phyloP scores from a whole-genome alignment of 2,329 filamentous ascomycete species.

The Blastomyces parvus region DNA sequence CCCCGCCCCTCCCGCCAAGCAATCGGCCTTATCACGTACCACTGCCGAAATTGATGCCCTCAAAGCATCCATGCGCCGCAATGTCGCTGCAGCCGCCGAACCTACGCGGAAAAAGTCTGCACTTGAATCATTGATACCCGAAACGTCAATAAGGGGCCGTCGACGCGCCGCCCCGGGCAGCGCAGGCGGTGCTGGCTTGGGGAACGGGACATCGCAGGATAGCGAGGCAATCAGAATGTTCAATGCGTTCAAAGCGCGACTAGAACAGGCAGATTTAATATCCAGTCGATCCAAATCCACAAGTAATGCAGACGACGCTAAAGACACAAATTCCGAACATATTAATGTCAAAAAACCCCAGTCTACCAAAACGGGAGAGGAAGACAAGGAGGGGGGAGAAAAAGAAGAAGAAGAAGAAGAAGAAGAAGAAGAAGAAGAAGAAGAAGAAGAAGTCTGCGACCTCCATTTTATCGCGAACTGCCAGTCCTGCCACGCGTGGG shows the following conservation, averaged over 20 bases:
- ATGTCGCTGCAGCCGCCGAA: slow-evolving; percentile 22
- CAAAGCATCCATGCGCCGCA: slow-evolving; percentile 41
- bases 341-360: not conserved
- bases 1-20: slow-evolving; percentile 21
- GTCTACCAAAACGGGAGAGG: not conserved
- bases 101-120: slow-evolving; percentile 37
- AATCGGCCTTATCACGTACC: slow-evolving; percentile 32
- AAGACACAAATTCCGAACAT: not conserved
- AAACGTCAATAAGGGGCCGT: slow-evolving; percentile 39
- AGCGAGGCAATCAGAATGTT: slow-evolving; percentile 60
- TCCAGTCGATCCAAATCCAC: not conserved
- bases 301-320: not conserved
- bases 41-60: slow-evolving; percentile 39
- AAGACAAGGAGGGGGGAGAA: slow-evolving; percentile 30
- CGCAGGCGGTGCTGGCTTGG: slow-evolving; percentile 35
- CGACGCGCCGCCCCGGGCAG: slow-evolving; percentile 34
- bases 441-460: slow-evolving; percentile 73
- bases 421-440: slow-evolving; percentile 22
- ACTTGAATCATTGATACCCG: slow-evolving; percentile 40
- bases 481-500: slow-evolving; percentile 82
- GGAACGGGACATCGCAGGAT: slow-evolving; percentile 45
- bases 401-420: slow-evolving; percentile 60
- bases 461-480: slow-evolving; percentile 94
- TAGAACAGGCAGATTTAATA: slow-evolving; percentile 43
- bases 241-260: slow-evolving; percentile 67